Evolutionary conservation across 2,329 filamentous ascomycete genomes (phyloP), one percentile per base, ranked within the genome.

Genomic region (Phyllosticta paracitricarpa): DNA sequence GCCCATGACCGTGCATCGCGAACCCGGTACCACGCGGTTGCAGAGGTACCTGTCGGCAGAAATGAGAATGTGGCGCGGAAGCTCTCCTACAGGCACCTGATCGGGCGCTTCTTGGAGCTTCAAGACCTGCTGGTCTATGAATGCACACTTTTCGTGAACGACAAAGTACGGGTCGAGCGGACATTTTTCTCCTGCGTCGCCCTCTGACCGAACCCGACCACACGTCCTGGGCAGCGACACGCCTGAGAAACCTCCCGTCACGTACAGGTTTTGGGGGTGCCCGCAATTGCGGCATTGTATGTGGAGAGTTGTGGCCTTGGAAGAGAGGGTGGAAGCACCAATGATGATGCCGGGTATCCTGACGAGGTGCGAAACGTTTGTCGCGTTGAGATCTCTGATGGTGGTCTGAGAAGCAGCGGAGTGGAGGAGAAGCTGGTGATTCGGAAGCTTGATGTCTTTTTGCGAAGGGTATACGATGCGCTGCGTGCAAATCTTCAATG

Each of bases 101-200:
- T 99, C 94, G 1, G 94, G 94, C 0, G 93, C 94, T 76, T 99
- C 94, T 72, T 99, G 94, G 19, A 99, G 84, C 75, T 99, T 99
- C 72, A 99, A 88, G 63, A 99, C 90, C 74, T 99, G 94, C 75
- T 99, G 94, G 70, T 99, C 94, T 69, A 97, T 92, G 72, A 99
- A 99, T 65, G 86, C 85, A 48, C 89, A 96, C 73, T 89, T 91
- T 75, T 99, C 94, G 72, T 99, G 94, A 62, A 94, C 82, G 62
- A 99, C 91, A 69, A 94, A 96, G 76, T 97, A 99, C 17, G 94
- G 94, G 69, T 99, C 94, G 63, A 99, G 77, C 0, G 93, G 92
- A 69, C 94, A 99, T 68, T 88, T 86, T 48, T 89, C 84, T 1
- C 82, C 81, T 1, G 80, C 78, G 54, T 95, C 89, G 57, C 86